Base-by-base conservation (phyloP, 441 rosid genomes). In the Croton laevigatus region DNA sequence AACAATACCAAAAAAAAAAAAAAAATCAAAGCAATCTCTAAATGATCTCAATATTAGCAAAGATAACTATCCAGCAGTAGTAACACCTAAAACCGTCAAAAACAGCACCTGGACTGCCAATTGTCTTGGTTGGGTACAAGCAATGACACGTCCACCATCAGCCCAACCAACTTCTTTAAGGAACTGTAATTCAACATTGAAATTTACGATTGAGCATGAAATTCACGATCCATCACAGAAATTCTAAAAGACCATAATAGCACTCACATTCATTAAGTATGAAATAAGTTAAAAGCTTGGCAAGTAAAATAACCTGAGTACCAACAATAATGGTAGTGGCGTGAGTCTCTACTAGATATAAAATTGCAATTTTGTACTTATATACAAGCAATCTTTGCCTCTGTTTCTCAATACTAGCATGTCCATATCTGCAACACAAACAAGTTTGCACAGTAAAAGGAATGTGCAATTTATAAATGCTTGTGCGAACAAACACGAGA, bases 81-180 rank as follows among this genome's bases (percentile, higher is more conserved):
- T n/a, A n/a, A n/a, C n/a, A n/a, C n/a, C n/a, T n/a, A n/a, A n/a
- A n/a, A n/a, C n/a, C n/a, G n/a, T n/a, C n/a, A 62, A 34, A 59
- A 58, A 59, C 6, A 68, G 59, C 37, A 92, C 98, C 97, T 93
- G 98, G 69, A 95, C 97, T 75, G 99, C 99, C 73, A 91, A 84
- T 72, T 98, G 82, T 71, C 97, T 85, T 6, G 98, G 98, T 79
- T 95, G 99, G n/a, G 97, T 95, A 76, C 99, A 95, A 77, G 97
- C 99, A 60, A 95, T 85, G 72, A 91, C 82, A 37, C 92, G 93
- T 13, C 98, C 99, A 66, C 95, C 93, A 80, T 91, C 96, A 45
- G 94, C 98, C 99, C 99, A 95, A 70, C 99, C 97, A 59, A 97
- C 99, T 84, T 95, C 99, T 81, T 87, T 93, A 58, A 93, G 95